Percentiles rank a stretch among this genome's conserved stretches.
Conservation (phyloP, 495 filamentous ascomycete species). For the Lasiosphaeria hispida region DNA sequence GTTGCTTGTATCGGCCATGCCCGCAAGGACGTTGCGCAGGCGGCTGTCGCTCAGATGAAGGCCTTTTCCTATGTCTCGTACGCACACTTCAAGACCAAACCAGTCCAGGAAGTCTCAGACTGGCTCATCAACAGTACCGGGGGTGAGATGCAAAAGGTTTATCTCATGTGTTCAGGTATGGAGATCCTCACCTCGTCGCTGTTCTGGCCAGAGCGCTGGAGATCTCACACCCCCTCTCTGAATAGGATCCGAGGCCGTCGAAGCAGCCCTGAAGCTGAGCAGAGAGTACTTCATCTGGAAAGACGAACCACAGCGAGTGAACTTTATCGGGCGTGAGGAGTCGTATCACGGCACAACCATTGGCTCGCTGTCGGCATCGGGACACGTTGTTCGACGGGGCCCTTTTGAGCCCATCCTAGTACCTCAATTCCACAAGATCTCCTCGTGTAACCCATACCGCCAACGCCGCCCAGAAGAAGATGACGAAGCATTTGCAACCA, state of each 20-base stretch:
- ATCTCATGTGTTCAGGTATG: slow-evolving; percentile 53
- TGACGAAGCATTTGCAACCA: slow-evolving; percentile 2
- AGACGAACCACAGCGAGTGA: slow-evolving; percentile 28
- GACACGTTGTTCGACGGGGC: slow-evolving; percentile 54
- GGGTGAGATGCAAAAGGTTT: slow-evolving; percentile 43
- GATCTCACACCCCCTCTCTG: background rate
- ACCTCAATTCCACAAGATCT: slow-evolving; percentile 53
- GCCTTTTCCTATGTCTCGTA: slow-evolving; percentile 41
- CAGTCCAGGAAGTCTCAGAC: slow-evolving; percentile 35
- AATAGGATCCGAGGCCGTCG: slow-evolving; percentile 67
- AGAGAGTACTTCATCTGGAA: slow-evolving; percentile 60
- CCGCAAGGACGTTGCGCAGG: slow-evolving; percentile 38
- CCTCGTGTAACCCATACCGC: slow-evolving; percentile 57
- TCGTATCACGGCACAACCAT: slow-evolving; percentile 72
- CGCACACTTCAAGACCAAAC: slow-evolving; percentile 37
- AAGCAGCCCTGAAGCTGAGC: slow-evolving; percentile 65
- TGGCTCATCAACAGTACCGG: slow-evolving; percentile 43
- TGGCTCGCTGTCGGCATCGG: slow-evolving; percentile 58
- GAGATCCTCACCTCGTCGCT: slow-evolving; percentile 2
- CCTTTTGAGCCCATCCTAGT: slow-evolving; percentile 58
- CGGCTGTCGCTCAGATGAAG: slow-evolving; percentile 32
- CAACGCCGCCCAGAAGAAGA: slow-evolving; percentile 37
- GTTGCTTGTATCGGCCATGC: slow-evolving; percentile 52
- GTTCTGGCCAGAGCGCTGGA: background rate
- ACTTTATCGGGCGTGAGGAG: slow-evolving; percentile 62